Percentiles rank a stretch among this genome's conserved stretches.
These are phyloP conservation scores for Exophiala sp. DNA, from an alignment of 2,329 filamentous ascomycete species.

Conservation along the genomic window DNA sequence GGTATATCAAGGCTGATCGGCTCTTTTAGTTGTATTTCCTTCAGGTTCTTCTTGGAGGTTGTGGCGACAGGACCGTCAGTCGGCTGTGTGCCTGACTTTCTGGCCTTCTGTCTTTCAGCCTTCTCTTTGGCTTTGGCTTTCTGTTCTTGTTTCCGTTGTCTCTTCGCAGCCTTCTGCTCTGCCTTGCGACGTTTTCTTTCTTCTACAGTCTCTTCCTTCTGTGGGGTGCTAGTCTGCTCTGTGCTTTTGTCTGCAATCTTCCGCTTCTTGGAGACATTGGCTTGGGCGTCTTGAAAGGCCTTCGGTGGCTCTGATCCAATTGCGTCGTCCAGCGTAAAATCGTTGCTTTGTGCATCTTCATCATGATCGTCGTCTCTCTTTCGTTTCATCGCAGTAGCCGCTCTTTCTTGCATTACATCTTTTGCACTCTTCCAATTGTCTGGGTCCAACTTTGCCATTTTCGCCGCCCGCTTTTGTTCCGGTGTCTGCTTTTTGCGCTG, in stretches of 20 bases:
- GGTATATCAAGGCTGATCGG: slow-evolving; percentile 9
- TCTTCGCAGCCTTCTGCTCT: slow-evolving; percentile 45
- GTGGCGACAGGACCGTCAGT: slow-evolving; percentile 31
- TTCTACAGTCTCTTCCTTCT: slow-evolving; percentile 34
- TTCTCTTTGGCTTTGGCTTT: slow-evolving; percentile 32
- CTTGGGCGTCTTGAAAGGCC: slow-evolving; percentile 12
- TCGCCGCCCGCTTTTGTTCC: slow-evolving; percentile 73
- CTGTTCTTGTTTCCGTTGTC: slow-evolving; percentile 36
- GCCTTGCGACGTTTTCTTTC: slow-evolving; percentile 38
- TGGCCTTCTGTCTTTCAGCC: slow-evolving; percentile 37
- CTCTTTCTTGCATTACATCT: slow-evolving; percentile 80
- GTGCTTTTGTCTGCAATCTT: slow-evolving; percentile 26
- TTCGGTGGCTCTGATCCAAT: slow-evolving; percentile 13
- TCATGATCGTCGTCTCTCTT: slow-evolving; percentile 64
- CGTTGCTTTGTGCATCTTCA: slow-evolving; percentile 44
- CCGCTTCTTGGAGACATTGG: slow-evolving; percentile 20
- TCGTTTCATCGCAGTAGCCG: slow-evolving; percentile 64
- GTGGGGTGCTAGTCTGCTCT: slow-evolving; percentile 18
- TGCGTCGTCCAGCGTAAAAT: slow-evolving; percentile 14
- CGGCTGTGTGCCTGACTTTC: slow-evolving; percentile 32
- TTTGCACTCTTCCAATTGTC: slow-evolving; percentile 86
- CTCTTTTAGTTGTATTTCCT: slow-evolving; percentile 13
- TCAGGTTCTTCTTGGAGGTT: slow-evolving; percentile 6
- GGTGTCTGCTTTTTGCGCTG: slow-evolving; percentile 93
- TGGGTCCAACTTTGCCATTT: slow-evolving; percentile 83